Conservation (phyloP, 371 early-diverging fungal species). For the Saksenaea vasiformis region DNA sequence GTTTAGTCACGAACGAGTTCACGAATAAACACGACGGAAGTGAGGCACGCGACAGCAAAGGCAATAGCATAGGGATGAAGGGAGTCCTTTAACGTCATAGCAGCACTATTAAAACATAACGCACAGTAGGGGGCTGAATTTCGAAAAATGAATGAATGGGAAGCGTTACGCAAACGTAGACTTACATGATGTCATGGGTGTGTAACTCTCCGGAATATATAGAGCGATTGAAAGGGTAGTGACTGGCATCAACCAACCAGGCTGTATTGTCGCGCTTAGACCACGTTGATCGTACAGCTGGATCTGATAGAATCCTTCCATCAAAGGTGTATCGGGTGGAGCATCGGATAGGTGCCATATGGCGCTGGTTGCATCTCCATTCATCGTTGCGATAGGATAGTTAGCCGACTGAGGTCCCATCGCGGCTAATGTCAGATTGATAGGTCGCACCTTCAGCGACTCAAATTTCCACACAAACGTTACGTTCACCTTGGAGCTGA, state of each 20-base stretch:
- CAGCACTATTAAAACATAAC: conserved; percentile 33
- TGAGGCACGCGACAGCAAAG: conserved; percentile 26
- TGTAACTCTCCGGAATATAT: conserved; percentile 30
- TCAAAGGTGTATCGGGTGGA: conserved; percentile 12
- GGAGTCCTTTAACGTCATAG: conserved; percentile 14
- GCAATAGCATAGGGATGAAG: conserved; percentile 28
- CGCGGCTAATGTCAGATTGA: conserved; percentile 19
- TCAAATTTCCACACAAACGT: conserved; percentile 23
- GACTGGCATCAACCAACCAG: conserved; percentile 34
- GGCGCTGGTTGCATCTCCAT: conserved; percentile 18
- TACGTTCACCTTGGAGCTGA: conserved; percentile 13
- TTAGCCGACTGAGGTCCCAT: conserved; percentile 21
- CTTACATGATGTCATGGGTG: conserved; percentile 28
- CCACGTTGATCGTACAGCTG: conserved; percentile 28
- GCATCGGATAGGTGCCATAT: conserved; percentile 16
- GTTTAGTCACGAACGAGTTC: conserved; percentile 3
- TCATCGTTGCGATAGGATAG: conserved; percentile 11
- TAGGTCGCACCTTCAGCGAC: conserved; percentile 15
- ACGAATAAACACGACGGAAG: conserved; percentile 28
- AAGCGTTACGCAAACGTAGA: neutral
- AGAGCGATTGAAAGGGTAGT: conserved; percentile 30
- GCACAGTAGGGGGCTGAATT: conserved; percentile 32
- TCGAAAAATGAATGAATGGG: neutral
- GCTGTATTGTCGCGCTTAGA: conserved; percentile 10
- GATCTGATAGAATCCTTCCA: conserved; percentile 22